Base-by-base conservation (phyloP, 306 rosid species). In the Ceratonia siliqua region DNA sequence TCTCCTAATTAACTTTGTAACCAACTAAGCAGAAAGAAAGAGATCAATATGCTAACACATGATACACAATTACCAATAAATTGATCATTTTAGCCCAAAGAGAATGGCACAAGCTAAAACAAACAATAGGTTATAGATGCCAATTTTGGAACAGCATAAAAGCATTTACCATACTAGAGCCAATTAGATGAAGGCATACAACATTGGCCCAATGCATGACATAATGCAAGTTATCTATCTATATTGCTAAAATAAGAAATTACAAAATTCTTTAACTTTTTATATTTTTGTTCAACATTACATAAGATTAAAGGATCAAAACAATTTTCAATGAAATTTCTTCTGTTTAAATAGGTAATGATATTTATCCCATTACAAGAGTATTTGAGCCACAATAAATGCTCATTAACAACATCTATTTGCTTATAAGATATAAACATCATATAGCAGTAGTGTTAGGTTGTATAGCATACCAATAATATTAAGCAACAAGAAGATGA, bases 401-500 rank as follows among this genome's bases (percentile, higher is more conserved):
- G 49, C 33, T 10, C 33, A 5, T 3, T 17, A 21, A 76, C 18
- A 18, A 67, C 36, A 66, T 9, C 48, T 17, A 48, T 21, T 32
- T 32, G 39, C 56, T 33, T 28, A 24, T n/a, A n/a, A 52, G 39
- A 57, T 45, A 49, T 48, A 53, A 36, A 4, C 5, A 32, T 46
- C 39, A 27, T 35, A 63, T 36, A 61, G 74, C 67, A 61, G 20
- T 42, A 65, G 21, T 72, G 38, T 77, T 22, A 46, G n/a, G n/a
- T n/a, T n/a, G 63, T 42, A 38, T 20, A 48, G n/a, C 87, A 55
- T 89, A 89, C 98, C 98, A 39, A 73, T 72, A 57, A 94, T 38
- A 82, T 91, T 94, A 72, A 94, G 86, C 81, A 94, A 42, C 90
- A 91, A 43, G 86, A 94, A 94, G 74, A 94, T 20, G 77, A 94